Conservation (phyloP, 768 basidiomycete species). For the Tylopilus felleus region DNA sequence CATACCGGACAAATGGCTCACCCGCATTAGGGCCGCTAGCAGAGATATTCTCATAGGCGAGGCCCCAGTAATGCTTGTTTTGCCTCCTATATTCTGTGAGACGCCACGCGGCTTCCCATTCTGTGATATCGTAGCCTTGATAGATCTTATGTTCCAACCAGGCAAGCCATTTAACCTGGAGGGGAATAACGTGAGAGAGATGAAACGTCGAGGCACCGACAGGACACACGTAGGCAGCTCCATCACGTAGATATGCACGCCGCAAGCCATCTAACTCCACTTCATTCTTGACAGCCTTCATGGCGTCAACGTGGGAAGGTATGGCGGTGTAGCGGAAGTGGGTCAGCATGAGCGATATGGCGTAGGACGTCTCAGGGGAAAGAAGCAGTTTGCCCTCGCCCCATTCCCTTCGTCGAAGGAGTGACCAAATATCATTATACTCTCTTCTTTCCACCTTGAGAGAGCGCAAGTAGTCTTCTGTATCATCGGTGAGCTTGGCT, state of each 20-base stretch:
- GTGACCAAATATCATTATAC: conserved; percentile 80
- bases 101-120: conserved; percentile 88
- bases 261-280: conserved; percentile 80
- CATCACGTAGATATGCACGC: conserved; percentile 86
- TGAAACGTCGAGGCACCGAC: conserved; percentile 6
- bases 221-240: conserved; percentile 70
- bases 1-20: conserved; percentile 24
- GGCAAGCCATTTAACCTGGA: conserved; percentile 76
- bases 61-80: conserved; percentile 73
- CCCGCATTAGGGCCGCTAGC: conserved; percentile 87
- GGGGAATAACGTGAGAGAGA: conserved; percentile 10
- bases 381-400: conserved; percentile 79
- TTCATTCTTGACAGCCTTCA: conserved; percentile 88
- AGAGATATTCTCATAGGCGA: conserved; percentile 87
- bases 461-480: conserved; percentile 53
- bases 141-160: conserved; percentile 83
- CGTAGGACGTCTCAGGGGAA: conserved; percentile 71
- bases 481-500: conserved; percentile 57
- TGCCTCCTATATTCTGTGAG: conserved; percentile 73
- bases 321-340: conserved; percentile 75
- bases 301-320: conserved; percentile 66
- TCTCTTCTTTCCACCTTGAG: conserved; percentile 57
- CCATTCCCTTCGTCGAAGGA: conserved; percentile 71
- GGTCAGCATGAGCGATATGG: conserved; percentile 81
- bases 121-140: conserved; percentile 79